Base-by-base conservation (phyloP, 805 yeast genomes). In the Candida loeiensis region DNA sequence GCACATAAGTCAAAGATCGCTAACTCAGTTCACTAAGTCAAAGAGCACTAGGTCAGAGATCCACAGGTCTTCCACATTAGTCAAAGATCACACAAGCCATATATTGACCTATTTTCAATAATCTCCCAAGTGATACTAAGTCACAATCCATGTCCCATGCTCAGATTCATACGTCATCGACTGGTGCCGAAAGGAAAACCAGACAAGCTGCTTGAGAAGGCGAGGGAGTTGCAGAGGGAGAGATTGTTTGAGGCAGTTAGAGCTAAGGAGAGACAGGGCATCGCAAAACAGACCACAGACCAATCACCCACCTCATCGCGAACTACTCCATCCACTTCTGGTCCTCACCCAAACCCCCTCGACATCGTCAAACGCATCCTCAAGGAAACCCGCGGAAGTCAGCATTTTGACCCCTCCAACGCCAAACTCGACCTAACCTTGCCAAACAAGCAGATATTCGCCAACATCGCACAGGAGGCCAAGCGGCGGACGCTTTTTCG, bases 341-440 rank as follows among this genome's bases (percentile, higher is more conserved):
- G 27, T 24, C 27, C 24, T 21, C 27, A 25, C 9, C 5, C 6
- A 25, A 25, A 6, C n/a, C 27, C 6, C n/a, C 27, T 11, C n/a
- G 27, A 25, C 16, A 14, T 14, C 13, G 31, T 27, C 16, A 13
- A 11, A 14, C 4, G 17, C 11, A 27, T 27, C 13, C 31, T 27
- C 31, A 11, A 27, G 17, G 11, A 27, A 11, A 11, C 16, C 5
- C 16, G 17, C 31, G 13, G 17, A 27, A 27, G 8, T 5, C 7
- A 14, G 7, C 36, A 34, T 11, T 37, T 31, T 22, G 58, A 58
- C 33, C 58, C 60, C 6, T 56, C 57, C 13, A 59, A 59, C 41
- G 25, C 41, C 11, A 37, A 41, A 11, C 48, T 59, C 31, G 46
- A 59, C 37, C 44, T 59, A 13, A 30, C 43, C 13, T 33, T 48